Base-by-base conservation (phyloP, 1,284 basidiomycete species). In the Melanopsichium pennsylvanicum region DNA sequence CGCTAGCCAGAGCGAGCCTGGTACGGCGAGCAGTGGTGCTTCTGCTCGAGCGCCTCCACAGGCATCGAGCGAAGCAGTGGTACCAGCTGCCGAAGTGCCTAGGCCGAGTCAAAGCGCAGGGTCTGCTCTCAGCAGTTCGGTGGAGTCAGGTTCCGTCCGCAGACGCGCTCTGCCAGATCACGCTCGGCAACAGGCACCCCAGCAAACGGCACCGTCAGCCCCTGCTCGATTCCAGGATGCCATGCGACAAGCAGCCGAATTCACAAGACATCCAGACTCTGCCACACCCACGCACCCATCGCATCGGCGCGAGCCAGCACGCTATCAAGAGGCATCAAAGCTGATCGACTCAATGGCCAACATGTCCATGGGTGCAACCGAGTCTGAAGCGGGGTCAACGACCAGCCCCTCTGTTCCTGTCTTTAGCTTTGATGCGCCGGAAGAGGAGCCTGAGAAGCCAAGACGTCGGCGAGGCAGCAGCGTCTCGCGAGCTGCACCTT, bases 401-500 rank as follows among this genome's bases (percentile, higher is more conserved):
- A 22, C 42, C 13, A 34, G 42, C 7, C 36, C 38, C 1, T 25
- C 48, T 2, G 37, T 68, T 16, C 61, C 56, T 2, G 42, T 49
- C 0, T 63, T 59, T 33, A 64, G 48, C 44, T 60, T 63, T 25
- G 56, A 52, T 31, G 41, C 57, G 16, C 56, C 52, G 3, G 56
- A 60, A 2, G 52, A 52, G 21, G 57, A 66, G 38, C 56, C 51
- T 11, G 68, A 70, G 31, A 46, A 66, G 42, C 68, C 68, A 2
- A 41, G 64, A n/a, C 56, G 68, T 27, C 47, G 68, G 29, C 44
- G 68, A n/a, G 68, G 61, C n/a, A 62, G 68, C 50, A 70, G 68
- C 34, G 57, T 70, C 12, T 70, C 68, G 11, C 45, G 61, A 21
- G 44, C 48, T 5, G 48, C 37, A 5, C 60, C 54, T 16, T 22